phyloP scores from a whole-genome alignment of 148 eudicot species.

The Rhododendron mucronatum region DNA sequence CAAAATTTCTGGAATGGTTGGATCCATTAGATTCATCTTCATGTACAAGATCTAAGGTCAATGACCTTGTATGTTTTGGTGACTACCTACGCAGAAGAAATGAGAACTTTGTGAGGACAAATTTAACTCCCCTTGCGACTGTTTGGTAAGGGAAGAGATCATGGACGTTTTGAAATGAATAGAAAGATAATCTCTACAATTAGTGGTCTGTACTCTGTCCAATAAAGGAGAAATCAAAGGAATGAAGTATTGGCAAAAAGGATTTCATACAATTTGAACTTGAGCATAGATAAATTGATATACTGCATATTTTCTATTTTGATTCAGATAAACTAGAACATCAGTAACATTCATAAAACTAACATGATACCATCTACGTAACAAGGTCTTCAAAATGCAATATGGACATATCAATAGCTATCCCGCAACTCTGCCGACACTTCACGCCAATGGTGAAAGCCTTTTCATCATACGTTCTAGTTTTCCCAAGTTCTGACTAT shows the following conservation, averaged over 20 bases:
- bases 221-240: not conserved
- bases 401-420: not conserved
- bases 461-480: not conserved
- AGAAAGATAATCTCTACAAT: too few relatives aligned
- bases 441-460: not conserved
- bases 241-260: not conserved
- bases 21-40: conserved; percentile 40
- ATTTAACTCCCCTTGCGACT: not conserved
- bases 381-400: not conserved
- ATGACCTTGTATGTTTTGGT: conserved; percentile 45
- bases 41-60: conserved; percentile 57
- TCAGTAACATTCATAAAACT: not conserved
- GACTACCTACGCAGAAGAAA: conserved; percentile 53
- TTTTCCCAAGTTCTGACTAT: not conserved
- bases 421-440: not conserved
- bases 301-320: not conserved
- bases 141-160: too few relatives aligned
- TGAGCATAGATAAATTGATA: not conserved
- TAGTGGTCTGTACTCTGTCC: too few relatives aligned
- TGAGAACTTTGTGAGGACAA: conserved; percentile 10
- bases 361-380: not conserved
- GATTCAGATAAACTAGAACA: not conserved
- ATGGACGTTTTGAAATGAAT: too few relatives aligned
- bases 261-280: not conserved
- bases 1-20: conserved; percentile 35